Percentiles rank a stretch among this genome's conserved stretches.
phyloP scores from a whole-genome alignment of 1,284 basidiomycete species.

The Mycosarcoma mackinlayi region DNA sequence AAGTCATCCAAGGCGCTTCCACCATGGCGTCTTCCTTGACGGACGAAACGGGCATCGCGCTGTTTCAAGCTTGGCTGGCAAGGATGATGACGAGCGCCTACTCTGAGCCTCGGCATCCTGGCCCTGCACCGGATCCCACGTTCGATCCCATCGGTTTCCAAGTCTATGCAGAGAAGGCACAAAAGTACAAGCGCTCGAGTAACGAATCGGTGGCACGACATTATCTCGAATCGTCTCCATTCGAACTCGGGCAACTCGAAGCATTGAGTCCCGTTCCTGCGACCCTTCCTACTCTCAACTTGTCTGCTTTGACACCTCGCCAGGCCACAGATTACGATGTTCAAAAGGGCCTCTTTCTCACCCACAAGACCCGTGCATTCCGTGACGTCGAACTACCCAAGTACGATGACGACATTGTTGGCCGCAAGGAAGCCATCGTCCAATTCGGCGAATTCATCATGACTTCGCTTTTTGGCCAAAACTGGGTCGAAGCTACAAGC shows the following conservation, averaged over 20 bases:
- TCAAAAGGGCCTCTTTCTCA: neutral
- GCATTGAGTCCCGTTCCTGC: slow-evolving; percentile 10
- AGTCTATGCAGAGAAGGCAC: neutral
- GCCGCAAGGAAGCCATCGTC: slow-evolving; percentile 21
- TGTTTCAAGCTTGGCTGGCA: too few relatives aligned
- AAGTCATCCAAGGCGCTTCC: too few relatives aligned
- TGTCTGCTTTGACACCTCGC: slow-evolving; percentile 20
- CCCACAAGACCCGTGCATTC: slow-evolving; percentile 14
- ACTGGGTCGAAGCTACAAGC: slow-evolving; percentile 2
- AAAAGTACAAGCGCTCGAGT: neutral
- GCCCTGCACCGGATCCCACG: neutral
- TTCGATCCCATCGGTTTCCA: slow-evolving; percentile 1
- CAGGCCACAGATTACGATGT: slow-evolving; percentile 10
- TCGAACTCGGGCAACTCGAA: neutral
- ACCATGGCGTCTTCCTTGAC: neutral
- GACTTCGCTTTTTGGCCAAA: slow-evolving; percentile 1
- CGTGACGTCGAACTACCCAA: slow-evolving; percentile 16
- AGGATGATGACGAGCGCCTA: neutral
- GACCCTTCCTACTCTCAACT: neutral
- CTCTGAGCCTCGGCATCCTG: too few relatives aligned
- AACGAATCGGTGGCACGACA: slow-evolving; percentile 3
- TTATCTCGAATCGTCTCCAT: neutral
- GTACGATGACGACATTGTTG: slow-evolving; percentile 24
- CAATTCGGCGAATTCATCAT: slow-evolving; percentile 13
- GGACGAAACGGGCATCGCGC: too few relatives aligned